A percentile compares a stretch with the other conserved stretches of the same genome.
phyloP scores from a whole-genome alignment of 768 basidiomycete species.

The Suillus subalutaceus region DNA sequence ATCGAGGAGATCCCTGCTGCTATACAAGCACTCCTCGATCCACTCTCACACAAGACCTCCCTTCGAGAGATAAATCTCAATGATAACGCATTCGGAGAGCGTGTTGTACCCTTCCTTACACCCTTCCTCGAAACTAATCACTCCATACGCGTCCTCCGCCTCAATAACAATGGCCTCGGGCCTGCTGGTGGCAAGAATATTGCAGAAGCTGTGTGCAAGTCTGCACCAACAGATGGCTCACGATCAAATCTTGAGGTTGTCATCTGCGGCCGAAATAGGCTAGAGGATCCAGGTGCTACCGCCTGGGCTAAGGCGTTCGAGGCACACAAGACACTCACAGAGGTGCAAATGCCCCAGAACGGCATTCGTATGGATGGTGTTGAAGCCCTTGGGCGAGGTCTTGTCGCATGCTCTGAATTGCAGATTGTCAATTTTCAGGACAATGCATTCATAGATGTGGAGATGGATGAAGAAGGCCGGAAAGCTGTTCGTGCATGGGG shows the following conservation, averaged over 20 bases:
- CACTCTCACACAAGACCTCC: constrained; percentile 77
- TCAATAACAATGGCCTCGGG: constrained; percentile 97
- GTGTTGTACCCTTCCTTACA: constrained; percentile 93
- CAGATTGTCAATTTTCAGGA: constrained; percentile 90
- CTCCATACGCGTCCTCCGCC: constrained; percentile 78
- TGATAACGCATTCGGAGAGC: constrained; percentile 96
- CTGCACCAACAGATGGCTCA: constrained; percentile 73
- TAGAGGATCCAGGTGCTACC: constrained; percentile 85
- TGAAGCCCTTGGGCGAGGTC: constrained; percentile 71
- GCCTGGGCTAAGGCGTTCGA: constrained; percentile 89
- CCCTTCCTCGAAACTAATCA: constrained; percentile 85
- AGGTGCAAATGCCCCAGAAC: constrained; percentile 96
- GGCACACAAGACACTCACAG: constrained; percentile 76
- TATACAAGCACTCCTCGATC: constrained; percentile 84
- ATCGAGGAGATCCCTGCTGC: constrained; percentile 94
- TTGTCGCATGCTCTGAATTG: constrained; percentile 67
- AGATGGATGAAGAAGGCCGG: constrained; percentile 58
- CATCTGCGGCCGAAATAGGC: constrained; percentile 94
- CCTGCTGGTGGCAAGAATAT: constrained; percentile 85
- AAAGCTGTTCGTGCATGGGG: constrained; percentile 61
- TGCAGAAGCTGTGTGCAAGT: constrained; percentile 79
- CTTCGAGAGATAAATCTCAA: constrained; percentile 88
- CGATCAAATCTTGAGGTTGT: constrained; percentile 74
- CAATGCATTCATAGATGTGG: constrained; percentile 71
- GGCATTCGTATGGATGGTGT: constrained; percentile 95